Evolutionary conservation across 768 basidiomycete species (phyloP), one percentile per base, ranked within the genome.

Genomic region (Boletus barrowsii): DNA sequence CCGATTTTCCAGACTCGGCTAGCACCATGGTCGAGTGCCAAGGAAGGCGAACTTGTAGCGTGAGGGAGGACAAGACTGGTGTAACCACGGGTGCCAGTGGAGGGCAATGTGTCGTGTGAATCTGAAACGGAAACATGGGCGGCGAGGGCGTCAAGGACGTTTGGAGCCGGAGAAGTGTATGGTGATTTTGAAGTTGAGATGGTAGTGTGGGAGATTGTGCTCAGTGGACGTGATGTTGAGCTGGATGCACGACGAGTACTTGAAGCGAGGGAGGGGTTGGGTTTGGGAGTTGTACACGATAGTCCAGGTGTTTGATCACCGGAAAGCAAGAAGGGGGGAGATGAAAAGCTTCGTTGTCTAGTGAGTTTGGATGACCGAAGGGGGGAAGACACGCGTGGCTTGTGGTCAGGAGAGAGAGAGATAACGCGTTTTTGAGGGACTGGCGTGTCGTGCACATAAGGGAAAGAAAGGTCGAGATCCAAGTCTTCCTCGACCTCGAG

Each of bases 61-160:
- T 76, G 77, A 26, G 82, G 83, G 10, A 84, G 76, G 9, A 78
- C 71, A 22, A 85, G 78, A 20, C 75, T 73, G 8, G 80, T 79
- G 56, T 79, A 83, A 17, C 82, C 83, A 49, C 76, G 81, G 2
- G 82, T 84, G 1, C 82, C 84, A n/a, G 76, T 74, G 17, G 80
- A 81, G 37, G 69, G 69, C 20, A 70, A 47, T 7, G 62, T 37
- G 15, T 63, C 61, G 17, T 54, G 60, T 4, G 58, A 60, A 11
- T 62, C 61, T 43, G 69, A 70, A 14, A 61, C 56, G 6, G 64
- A 67, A 9, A 61, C 64, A 10, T 70, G 67, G 14, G 69, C 69
- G 36, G 69, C 70, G 37, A 70, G 66, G 9, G 69, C 69, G 32
- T 70, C 69, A 13, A 72, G 60, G 22, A 30, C 68, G 45, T 72